Evolutionary conservation across 495 filamentous ascomycete species (phyloP), one percentile per base, ranked within the genome.

Genomic region (Parathielavia hyrcaniae): DNA sequence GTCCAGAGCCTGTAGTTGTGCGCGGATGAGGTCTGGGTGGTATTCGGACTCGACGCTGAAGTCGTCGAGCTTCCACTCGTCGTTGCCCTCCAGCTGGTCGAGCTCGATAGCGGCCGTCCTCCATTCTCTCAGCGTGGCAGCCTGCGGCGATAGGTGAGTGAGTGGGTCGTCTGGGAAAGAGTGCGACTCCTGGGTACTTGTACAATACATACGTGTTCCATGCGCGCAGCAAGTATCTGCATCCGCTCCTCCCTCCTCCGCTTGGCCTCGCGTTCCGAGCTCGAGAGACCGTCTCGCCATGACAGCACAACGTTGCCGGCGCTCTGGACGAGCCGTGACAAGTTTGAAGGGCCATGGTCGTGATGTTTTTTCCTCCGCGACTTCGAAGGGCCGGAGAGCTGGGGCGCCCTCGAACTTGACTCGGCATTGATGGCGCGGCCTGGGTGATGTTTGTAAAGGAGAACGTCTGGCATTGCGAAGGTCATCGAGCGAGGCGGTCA

Each of bases 71-170:
- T 95, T 97, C 91, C 91, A 97, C 9, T 74, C 71, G 61, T 89
- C 85, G 64, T 91, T 89, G 38, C 86, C 84, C 69, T 96, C 90
- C 39, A 96, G 72, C 5, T 76, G 66, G 69, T 97, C 91, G 38
- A 97, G 76, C 64, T 91, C 87, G n/a, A 72, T 77, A 14, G 92
- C 92, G 17, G 81, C 83, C 50, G 64, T 72, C 60, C 81, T 72
- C 86, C 87, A 91, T 60, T 88, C 81, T 30, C 74, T 72, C 63
- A 83, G 76, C 13, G 78, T 82, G 60, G 78, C 77, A 19, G 87
- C 85, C 84, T 86, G 62, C 12, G 3, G 39, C 16, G 6, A 50
- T 26, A 5, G n/a, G 34, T 36, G 1, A 23, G 38, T 59, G 35
- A 61, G 60, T 40, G 14, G 20, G 39, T 34, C 55, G 32, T 10